A percentile compares a stretch with the other conserved stretches of the same genome.
phyloP scores from a whole-genome alignment of 768 basidiomycete species.

The Pleurotus cornucopiae region DNA sequence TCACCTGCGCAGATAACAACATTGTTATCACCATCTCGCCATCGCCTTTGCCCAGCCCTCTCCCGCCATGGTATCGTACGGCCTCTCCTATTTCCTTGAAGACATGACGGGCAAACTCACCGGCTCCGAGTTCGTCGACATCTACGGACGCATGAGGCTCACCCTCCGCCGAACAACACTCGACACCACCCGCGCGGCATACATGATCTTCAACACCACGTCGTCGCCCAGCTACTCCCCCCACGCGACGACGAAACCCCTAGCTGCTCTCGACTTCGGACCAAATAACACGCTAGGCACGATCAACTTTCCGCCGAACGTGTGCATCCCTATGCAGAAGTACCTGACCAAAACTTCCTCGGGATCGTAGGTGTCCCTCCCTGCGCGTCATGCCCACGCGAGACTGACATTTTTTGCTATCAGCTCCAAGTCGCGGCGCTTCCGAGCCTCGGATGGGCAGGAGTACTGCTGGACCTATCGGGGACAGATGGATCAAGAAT shows the following conservation, averaged over 20 bases:
- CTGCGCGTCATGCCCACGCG: too few species aligned
- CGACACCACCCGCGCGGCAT: slow-evolving; percentile 37
- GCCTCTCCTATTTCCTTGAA: slow-evolving; percentile 60
- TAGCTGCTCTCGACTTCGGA: slow-evolving; percentile 50
- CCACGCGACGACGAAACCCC: slow-evolving; percentile 25
- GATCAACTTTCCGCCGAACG: slow-evolving; percentile 36
- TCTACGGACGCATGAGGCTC: slow-evolving; percentile 56
- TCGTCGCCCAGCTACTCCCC: slow-evolving; percentile 15
- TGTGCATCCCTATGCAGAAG: slow-evolving; percentile 40
- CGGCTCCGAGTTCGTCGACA: slow-evolving; percentile 58
- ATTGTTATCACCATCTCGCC: neutral
- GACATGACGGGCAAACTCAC: slow-evolving; percentile 52
- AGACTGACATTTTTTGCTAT: neutral
- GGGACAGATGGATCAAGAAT: slow-evolving; percentile 48
- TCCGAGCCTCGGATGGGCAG: slow-evolving; percentile 54
- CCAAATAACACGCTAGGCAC: slow-evolving; percentile 46
- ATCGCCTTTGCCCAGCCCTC: neutral
- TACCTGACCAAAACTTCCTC: slow-evolving; percentile 39
- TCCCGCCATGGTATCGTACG: slow-evolving; percentile 38
- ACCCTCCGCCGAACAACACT: slow-evolving; percentile 43
- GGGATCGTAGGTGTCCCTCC: too few species aligned
- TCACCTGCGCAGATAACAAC: too few species aligned
- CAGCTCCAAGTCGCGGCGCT: slow-evolving; percentile 46
- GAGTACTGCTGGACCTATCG: slow-evolving; percentile 60
- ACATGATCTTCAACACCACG: slow-evolving; percentile 48